Evolutionary conservation across 1,284 basidiomycete genomes (phyloP), one percentile per base, ranked within the genome.

Genomic region (Boletellus deceptivus): DNA sequence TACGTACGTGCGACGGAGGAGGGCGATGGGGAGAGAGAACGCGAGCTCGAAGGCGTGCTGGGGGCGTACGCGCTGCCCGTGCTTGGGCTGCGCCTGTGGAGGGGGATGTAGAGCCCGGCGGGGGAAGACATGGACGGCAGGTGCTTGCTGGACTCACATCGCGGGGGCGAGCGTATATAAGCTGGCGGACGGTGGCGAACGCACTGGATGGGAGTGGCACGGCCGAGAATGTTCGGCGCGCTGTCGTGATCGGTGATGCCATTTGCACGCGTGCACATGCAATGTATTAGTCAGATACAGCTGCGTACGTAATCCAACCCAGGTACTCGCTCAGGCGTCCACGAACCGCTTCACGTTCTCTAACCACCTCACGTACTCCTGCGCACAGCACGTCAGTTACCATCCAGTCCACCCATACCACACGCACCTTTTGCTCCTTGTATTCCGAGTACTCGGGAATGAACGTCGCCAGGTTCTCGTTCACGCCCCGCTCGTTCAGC

Each of bases 351-450:
- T 90, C 71, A 97, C 85, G 61, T 85, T 84, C 59, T 80, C 75
- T 62, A 98, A 75, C 95, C 95, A 98, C 59, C 75, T 76, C 64
- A 94, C 83, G 72, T 98, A 98, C 75, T 98, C 95, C 90, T 93
- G 52, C 34, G 54, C 6, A 27, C 33, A 46, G 45, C 39, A 49
- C 2, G 16, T 62, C 50, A 64, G 54, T 29, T 46, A 48, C 25
- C 24, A 16, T 16, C 36, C 22, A 46, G 20, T 27, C 48, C 22
- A 18, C 31, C 16, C 18, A 59, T 1, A 31, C 31, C 16, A 27
- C 74, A 31, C 74, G 24, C 45, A 88, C 89, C 79, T 86, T 85
- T 75, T 96, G 93, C 67, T 95, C 93, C 79, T 96, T 96, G 76
- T 77, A 77, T 67, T 91, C 89, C 20, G 88, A 84, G 65, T 89